phyloP scores from a whole-genome alignment of 2,329 filamentous ascomycete genomes.

The Monilinia fructigena region DNA sequence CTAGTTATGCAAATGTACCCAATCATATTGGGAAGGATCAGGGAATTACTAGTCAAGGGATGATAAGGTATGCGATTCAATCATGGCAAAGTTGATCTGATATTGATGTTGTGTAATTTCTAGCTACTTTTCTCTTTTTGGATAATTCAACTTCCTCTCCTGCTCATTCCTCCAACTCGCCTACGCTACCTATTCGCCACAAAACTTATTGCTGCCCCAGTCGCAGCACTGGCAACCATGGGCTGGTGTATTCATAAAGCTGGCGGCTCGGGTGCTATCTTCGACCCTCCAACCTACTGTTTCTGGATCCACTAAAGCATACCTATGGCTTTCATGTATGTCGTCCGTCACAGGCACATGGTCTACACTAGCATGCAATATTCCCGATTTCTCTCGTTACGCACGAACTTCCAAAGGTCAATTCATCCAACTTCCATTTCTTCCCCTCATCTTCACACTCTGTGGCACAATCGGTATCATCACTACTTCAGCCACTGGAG shows the following conservation, averaged over 20 bases:
- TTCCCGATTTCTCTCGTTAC: constrained; percentile 42
- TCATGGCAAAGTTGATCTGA: not conserved
- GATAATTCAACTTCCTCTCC: constrained; percentile 42
- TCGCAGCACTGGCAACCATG: constrained; percentile 61
- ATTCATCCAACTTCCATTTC: constrained; percentile 44
- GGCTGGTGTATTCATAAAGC: constrained; percentile 61
- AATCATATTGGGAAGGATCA: constrained; percentile 45
- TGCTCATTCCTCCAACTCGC: constrained; percentile 51
- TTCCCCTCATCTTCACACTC: constrained; percentile 38
- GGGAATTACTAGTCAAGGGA: constrained; percentile 56
- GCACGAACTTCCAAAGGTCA: constrained; percentile 35
- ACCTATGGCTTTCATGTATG: constrained; percentile 37
- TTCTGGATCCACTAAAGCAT: constrained; percentile 35
- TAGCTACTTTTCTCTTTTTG: constrained; percentile 52
- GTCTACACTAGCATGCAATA: constrained; percentile 41
- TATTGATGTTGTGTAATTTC: not conserved
- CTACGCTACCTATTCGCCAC: constrained; percentile 54
- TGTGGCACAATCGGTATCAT: constrained; percentile 53
- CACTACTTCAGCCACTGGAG: constrained; percentile 53
- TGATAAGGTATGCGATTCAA: constrained; percentile 46
- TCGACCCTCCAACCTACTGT: constrained; percentile 32
- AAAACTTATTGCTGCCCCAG: constrained; percentile 52
- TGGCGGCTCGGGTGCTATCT: constrained; percentile 43
- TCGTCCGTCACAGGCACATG: constrained; percentile 38
- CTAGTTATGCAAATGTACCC: constrained; percentile 47